Conservation (phyloP, 306 rosid species). For the Pachyrhizus erosus region DNA sequence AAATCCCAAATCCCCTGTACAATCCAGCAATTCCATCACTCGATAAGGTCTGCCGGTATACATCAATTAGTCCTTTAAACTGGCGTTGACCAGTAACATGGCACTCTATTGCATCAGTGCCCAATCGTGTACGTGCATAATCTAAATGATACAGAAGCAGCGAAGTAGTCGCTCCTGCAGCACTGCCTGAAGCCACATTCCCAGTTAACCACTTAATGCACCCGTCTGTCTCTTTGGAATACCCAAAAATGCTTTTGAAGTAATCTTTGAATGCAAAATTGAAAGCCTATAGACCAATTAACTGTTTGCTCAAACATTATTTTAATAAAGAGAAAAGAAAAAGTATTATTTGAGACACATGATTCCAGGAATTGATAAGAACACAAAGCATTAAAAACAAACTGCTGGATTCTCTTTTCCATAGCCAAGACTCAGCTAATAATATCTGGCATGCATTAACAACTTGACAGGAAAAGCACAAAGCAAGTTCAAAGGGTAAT, state of each 20-base stretch:
- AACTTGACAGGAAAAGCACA: not conserved
- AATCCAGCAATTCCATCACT: conserved; percentile 86
- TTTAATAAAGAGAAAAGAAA: conserved; percentile 6
- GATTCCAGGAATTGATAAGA: conserved; percentile 14
- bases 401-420: not conserved
- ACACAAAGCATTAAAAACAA: conserved; percentile 10
- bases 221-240: conserved; percentile 91
- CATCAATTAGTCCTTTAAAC: conserved; percentile 83
- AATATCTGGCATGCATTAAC: conserved; percentile 7
- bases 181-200: conserved; percentile 99
- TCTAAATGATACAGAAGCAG: conserved; percentile 90
- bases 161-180: conserved; percentile 95
- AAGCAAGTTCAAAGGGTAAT: not conserved
- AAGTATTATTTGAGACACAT: conserved; percentile 1
- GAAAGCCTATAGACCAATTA: conserved; percentile 94
- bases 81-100: conserved; percentile 60
- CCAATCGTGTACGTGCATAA: conserved; percentile 90
- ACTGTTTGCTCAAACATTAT: conserved; percentile 64
- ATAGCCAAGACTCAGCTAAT: not conserved
- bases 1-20: conserved; percentile 91
- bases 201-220: conserved; percentile 92
- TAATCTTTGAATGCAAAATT: conserved; percentile 99
- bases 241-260: conserved; percentile 87
- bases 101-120: conserved; percentile 69
- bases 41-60: conserved; percentile 78